Evolutionary conservation across 2,329 filamentous ascomycete genomes (phyloP), one percentile per base, ranked within the genome.

Genomic region (Salinomyces thailandicus): DNA sequence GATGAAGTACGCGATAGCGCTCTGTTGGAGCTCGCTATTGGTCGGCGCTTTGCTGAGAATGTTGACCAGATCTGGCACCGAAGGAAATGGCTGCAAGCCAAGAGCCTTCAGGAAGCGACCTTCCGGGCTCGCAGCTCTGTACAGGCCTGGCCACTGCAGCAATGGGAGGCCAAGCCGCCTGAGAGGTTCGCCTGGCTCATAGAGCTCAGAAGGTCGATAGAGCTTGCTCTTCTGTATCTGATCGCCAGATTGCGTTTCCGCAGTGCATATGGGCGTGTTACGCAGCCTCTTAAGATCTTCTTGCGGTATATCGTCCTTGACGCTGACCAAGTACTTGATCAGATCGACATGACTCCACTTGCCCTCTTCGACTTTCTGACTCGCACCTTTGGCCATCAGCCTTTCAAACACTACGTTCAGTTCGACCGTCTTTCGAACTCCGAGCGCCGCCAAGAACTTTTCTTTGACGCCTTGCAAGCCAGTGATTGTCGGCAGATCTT

Each of bases 401-500:
- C 89, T 75, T 16, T 83, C 81, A 52, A 98, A 96, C 18, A 98
- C 93, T 18, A 93, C 89, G 19, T 85, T 85, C 2, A 98, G 67
- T 49, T 98, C 91, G 14, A 98, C 79, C 0, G 91, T 98, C 64
- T 96, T 96, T 41, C 91, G 78, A 17, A 98, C 87, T 3, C 91
- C 89, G 19, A 98, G 67, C 2, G 83, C 75, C 2, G 73, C 64
- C 29, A 98, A 62, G 43, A 98, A 84, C 57, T 93, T 95, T 31
- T 96, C 89, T 56, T 95, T 96, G 9, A 95, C 74, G 19, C 78
- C 75, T 27, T 80, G 77, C 29, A 87, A 77, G 9, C 75, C 77
- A 45, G 79, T 75, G 2, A 96, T 77, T 9, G 81, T 79, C 0
- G 91, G 87, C 12, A 98, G 67, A 55, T 98, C 91, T 43, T 95